These are phyloP conservation scores for Stephanodiscus triporus DNA, from an alignment of 108 stramenopile species.

Conservation along the genomic window DNA sequence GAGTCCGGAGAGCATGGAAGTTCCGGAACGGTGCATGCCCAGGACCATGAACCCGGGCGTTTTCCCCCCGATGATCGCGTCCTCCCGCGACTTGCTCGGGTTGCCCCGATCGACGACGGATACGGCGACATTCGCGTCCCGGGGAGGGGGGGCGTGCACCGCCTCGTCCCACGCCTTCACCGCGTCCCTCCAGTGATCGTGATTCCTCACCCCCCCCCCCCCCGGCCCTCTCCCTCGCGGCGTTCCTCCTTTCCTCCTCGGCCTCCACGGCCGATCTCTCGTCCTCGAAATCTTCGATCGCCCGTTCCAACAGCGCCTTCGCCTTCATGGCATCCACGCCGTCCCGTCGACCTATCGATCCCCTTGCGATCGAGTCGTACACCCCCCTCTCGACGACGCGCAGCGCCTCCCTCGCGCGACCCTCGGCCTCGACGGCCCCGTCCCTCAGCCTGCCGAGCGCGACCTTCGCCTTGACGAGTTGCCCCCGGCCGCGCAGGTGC, in stretches of 20 bases:
- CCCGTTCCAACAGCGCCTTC: conserved; percentile 21
- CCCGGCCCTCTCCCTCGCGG: neutral
- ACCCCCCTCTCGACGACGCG: conserved; percentile 12
- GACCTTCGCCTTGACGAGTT: conserved; percentile 6
- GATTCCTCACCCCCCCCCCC: neutral
- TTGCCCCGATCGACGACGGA: neutral
- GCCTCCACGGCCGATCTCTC: conserved; percentile 3
- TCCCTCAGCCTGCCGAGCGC: conserved; percentile 30
- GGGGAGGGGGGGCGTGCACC: neutral
- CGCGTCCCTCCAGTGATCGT: conserved; percentile 26
- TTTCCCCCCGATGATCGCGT: conserved; percentile 12
- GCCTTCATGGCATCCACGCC: conserved; percentile 39
- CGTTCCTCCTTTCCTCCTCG: conserved; percentile 3
- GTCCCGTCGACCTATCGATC: conserved; percentile 12
- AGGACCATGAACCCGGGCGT: conserved; percentile 74
- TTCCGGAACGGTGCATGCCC: conserved; percentile 91
- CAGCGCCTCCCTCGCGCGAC: conserved; percentile 1
- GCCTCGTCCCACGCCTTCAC: conserved; percentile 31
- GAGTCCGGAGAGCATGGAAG: conserved; percentile 74
- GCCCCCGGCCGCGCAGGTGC: conserved; percentile 32
- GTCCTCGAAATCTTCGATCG: conserved; percentile 28
- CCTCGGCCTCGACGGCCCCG: conserved; percentile 10
- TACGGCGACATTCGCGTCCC: neutral
- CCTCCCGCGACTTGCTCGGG: neutral
- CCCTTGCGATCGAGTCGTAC: conserved; percentile 13